phyloP scores from a whole-genome alignment of 179 eudicot genomes.

The Nepenthes alata region DNA sequence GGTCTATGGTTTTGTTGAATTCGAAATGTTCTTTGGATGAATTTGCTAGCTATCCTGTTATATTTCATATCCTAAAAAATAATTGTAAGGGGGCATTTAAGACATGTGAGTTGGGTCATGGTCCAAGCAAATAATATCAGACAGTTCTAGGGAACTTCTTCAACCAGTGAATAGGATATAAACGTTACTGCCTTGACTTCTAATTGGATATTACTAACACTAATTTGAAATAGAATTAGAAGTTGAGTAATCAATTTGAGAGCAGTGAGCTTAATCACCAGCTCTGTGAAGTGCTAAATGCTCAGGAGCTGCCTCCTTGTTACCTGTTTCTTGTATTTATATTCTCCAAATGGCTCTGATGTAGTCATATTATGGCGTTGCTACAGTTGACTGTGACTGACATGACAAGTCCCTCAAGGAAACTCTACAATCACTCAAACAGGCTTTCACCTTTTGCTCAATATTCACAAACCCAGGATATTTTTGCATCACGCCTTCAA shows the following conservation, averaged over 20 bases:
- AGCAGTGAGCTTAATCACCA: not conserved
- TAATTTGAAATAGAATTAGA: no score
- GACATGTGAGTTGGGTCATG: no score
- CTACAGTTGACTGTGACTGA: conserved; percentile 38
- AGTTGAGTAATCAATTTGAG: not conserved
- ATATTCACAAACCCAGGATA: conserved; percentile 61
- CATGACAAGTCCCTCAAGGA: conserved; percentile 23
- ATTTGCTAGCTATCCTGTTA: no score
- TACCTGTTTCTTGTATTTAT: not conserved
- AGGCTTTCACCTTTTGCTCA: conserved; percentile 33
- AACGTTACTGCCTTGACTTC: no score
- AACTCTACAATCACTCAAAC: conserved; percentile 23
- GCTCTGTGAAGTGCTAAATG: not conserved
- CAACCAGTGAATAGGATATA: no score
- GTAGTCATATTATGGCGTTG: not conserved
- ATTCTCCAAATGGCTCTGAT: not conserved
- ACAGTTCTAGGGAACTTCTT: no score
- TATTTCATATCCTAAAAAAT: no score
- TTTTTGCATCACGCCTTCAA: conserved; percentile 71
- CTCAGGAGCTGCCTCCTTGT: not conserved
- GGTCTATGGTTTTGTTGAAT: no score
- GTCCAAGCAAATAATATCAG: no score
- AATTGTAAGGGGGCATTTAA: no score
- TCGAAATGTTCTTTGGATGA: no score
- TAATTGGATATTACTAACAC: no score